Base-by-base conservation (phyloP, 192 early-diverging fungal genomes). In the Oehlia diaphana region DNA sequence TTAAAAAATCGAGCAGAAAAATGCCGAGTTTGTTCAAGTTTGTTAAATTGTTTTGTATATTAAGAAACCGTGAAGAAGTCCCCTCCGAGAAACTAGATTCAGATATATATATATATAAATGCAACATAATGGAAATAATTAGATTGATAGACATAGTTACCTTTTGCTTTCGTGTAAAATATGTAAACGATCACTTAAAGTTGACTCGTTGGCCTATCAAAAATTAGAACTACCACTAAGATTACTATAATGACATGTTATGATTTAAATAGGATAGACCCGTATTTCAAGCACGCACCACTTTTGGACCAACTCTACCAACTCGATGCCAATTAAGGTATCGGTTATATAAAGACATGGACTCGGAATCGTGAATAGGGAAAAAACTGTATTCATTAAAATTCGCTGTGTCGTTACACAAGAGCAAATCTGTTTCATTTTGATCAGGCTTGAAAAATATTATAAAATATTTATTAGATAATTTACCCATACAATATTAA, bases 121-220 rank as follows among this genome's bases (percentile, higher is more conserved):
- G 19, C 7, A 67, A 39, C 28, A 39, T 21, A 68, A 39, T 19
- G 44, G 42, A 39, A 67, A 26, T 8, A 50, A 9, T 58, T 37
- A 14, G 7, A 50, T 10, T 74, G 6, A 35, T 61, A 4, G 16
- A 58, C n/a, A 10, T 6, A 31, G 37, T 16, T 74, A 74, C 73
- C 73, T 74, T 58, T 74, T 35, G 9, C 58, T 74, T 37, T 53
- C 73, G 49, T 74, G 16, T 35, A 74, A 74, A 26, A 5, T 62
- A 31, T 19, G 23, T 19, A 74, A 50, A 9, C 31, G 47, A n/a
- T 61, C 73, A 31, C 9, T 8, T 21, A 74, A 28, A 35, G 47
- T 62, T 31, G 73, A 50, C 16, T 42, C 13, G 13, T 16, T 31
- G 16, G 8, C 47, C 72, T 53, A 47, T 13, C 49, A 37, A 62